Base-by-base conservation (phyloP, 2,329 filamentous ascomycete genomes). In the Penicillium digitatum region DNA sequence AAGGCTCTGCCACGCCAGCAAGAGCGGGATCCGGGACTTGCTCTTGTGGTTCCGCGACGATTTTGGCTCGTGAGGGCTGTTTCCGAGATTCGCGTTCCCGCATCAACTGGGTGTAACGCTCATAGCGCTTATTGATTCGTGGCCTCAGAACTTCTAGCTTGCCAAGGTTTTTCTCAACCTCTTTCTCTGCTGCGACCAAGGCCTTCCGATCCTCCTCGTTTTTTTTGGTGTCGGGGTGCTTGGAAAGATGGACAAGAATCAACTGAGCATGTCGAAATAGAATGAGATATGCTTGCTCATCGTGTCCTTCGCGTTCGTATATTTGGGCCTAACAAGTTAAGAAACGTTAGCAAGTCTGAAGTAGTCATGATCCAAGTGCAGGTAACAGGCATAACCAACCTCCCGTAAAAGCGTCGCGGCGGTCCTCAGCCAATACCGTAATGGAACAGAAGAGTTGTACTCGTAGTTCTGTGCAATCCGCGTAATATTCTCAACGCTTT, bases 211-310 rank as follows among this genome's bases (percentile, higher is more conserved):
- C 81, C 34, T 87, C 83, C 10, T 83, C 80, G 8, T 84, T 81
- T 62, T 83, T 87, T 43, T 46, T 37, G 10, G 84, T 84, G 53
- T 94, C 85, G 1, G 93, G 91, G 65, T 97, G 94, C 1, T 78
- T 81, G 0, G 83, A 81, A 9, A 99, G 79, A 51, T 87, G 82
- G 7, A 90, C 83, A 27, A 96, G 78, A 24, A 96, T 83, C n/a
- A 99, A 84, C 50, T 87, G 82, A 10, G 90, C 90, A 74, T 95
- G 91, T 63, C 94, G 86, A 70, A 94, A 90, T n/a, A 95, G 83
- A 56, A 97, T 85, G 52, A 96, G 82, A 72, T 95, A 99, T 5
- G 93, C 89, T 68, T 94, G 88, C 65, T 91, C 85, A 61, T 90
- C 85, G 73, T 96, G 92, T 66, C 87, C 87, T 73, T 97, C 93